Evolutionary conservation across 805 yeast species (phyloP), one percentile per base, ranked within the genome.

Genomic region (Saccharomyces cerevisiae): DNA sequence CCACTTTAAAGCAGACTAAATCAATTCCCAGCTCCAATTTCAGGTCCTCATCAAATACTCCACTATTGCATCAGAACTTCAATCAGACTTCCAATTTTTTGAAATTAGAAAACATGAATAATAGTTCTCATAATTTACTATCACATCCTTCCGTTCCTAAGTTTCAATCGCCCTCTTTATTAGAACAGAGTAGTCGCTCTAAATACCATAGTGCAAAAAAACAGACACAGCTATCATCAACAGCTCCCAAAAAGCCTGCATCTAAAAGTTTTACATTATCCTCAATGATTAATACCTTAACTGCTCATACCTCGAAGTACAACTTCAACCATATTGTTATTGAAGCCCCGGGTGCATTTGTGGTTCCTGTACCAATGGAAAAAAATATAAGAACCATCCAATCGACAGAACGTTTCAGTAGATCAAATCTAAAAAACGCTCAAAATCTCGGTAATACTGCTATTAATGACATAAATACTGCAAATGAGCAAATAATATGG

Each of bases 401-500:
- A 49, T 63, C 70, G 47, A 65, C 70, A 32, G 73, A 75, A 51
- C 65, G 70, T 54, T 56, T 57, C 32, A 61, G 55, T 41, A 66
- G 61, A 51, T 50, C 56, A 27, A 63, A 67, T 55, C 54, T 17
- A 36, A 36, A 36, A 36, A 36, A 36, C 22, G 24, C 43, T 17
- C 43, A 17, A 36, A 36, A 21, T 9, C 22, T 36, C 11, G 43
- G 24, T 10, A 36, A 11, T 2, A 10, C 24, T 36, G 43, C 17
- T 6, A 36, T 17, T 4, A 24, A 36, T 36, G 43, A 17, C 17
- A 36, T 4, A 4, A 36, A 41, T 17, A 4, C 22, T 3, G 2
- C 24, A 2, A 21, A 21, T 17, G 76, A 76, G 14, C 81, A 82
- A 28, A 62, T 82, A 17, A 67, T 86, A 14, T 86, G 90, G 87